A percentile compares a stretch with the other conserved stretches of the same genome.
Evolutionary conservation across 768 basidiomycete genomes (phyloP).

Genomic region (Hypholoma fasciculare): DNA sequence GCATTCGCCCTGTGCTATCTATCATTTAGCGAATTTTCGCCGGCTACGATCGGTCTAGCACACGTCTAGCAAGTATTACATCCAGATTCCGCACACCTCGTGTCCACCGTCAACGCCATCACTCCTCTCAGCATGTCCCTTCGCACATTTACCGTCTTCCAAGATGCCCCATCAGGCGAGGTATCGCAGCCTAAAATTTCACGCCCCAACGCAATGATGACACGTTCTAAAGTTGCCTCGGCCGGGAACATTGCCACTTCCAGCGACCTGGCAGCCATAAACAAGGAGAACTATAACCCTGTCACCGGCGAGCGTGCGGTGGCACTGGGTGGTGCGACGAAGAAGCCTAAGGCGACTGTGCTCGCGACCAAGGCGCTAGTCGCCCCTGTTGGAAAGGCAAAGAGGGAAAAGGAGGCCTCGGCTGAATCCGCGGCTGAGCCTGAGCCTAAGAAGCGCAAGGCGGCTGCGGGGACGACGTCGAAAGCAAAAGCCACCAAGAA

Average conservation of each 20-base stretch:
- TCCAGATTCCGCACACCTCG: constrained; percentile 19
- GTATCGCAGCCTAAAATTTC: constrained; percentile 28
- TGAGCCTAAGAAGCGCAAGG: constrained; percentile 65
- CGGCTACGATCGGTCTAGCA: background rate
- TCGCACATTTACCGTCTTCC: constrained; percentile 65
- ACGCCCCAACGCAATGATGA: constrained; percentile 25
- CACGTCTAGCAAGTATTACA: background rate
- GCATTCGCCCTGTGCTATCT: background rate
- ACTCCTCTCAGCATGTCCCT: constrained; percentile 43
- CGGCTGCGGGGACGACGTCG: constrained; percentile 31
- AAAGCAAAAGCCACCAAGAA: constrained; percentile 33
- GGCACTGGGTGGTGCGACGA: constrained; percentile 35
- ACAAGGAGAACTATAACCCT: constrained; percentile 83
- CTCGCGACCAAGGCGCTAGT: constrained; percentile 54
- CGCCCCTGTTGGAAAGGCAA: constrained; percentile 41
- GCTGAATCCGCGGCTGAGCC: constrained; percentile 27
- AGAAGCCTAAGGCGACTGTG: constrained; percentile 66
- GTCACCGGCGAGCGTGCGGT: constrained; percentile 65
- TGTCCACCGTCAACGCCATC: constrained; percentile 22
- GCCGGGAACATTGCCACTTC: constrained; percentile 6
- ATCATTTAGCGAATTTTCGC: background rate
- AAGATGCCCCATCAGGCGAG: constrained; percentile 48
- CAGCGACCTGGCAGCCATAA: constrained; percentile 38
- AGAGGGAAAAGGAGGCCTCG: constrained; percentile 34
- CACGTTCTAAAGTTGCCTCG: constrained; percentile 31